A percentile compares a stretch with the other conserved stretches of the same genome.
Evolutionary conservation across 2,329 filamentous ascomycete genomes (phyloP).

Genomic region (Cladobotryum mycophilum): DNA sequence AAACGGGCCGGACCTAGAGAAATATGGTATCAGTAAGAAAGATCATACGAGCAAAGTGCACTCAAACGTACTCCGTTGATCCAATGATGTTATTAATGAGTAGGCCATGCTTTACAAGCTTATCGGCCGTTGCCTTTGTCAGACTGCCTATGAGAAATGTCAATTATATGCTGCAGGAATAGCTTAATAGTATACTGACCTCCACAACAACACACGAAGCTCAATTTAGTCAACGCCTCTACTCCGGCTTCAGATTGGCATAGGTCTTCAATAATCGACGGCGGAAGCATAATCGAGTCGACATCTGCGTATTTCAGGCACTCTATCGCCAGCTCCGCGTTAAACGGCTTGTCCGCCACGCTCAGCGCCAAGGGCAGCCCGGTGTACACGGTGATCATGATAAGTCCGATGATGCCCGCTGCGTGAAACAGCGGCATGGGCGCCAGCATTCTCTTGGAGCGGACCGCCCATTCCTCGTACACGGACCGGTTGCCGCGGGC

Average conservation of each 20-base stretch:
- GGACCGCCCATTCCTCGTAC: slow-evolving; percentile 6
- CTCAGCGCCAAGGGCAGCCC: slow-evolving; percentile 20
- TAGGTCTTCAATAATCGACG: slow-evolving; percentile 39
- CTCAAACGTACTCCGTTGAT: slow-evolving; percentile 34
- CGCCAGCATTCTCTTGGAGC: slow-evolving; percentile 5
- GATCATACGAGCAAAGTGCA: background rate
- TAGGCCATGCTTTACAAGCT: slow-evolving; percentile 30
- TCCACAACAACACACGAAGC: slow-evolving; percentile 30
- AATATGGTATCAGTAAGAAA: too few species aligned
- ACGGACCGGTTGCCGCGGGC: slow-evolving; percentile 16
- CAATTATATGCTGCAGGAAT: background rate
- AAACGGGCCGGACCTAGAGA: slow-evolving; percentile 27
- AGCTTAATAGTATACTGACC: slow-evolving; percentile 18
- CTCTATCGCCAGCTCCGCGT: slow-evolving; percentile 27
- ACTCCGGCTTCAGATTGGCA: slow-evolving; percentile 26
- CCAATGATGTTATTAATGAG: slow-evolving; percentile 32
- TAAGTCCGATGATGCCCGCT: slow-evolving; percentile 23
- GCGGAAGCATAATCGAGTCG: slow-evolving; percentile 27
- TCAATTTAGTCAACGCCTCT: slow-evolving; percentile 25
- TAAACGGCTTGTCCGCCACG: slow-evolving; percentile 28
- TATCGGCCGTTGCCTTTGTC: slow-evolving; percentile 30
- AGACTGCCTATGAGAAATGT: slow-evolving; percentile 27
- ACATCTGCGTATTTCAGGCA: slow-evolving; percentile 22
- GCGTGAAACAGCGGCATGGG: slow-evolving; percentile 35
- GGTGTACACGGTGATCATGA: slow-evolving; percentile 25